Base-by-base conservation (phyloP, 805 yeast species). In the Soucietia sequanensis region DNA sequence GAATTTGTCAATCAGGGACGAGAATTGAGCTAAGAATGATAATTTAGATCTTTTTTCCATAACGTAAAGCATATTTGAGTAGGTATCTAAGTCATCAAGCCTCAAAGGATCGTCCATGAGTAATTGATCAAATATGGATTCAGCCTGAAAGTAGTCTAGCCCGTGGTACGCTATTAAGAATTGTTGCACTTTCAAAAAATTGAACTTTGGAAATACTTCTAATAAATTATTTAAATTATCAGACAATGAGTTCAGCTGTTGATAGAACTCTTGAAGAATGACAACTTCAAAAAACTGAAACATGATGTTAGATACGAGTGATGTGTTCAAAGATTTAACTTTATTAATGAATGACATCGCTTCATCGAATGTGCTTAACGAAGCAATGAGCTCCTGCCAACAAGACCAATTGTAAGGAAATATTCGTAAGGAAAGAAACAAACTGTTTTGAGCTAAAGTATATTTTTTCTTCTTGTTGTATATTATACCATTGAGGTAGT, bases 391-490 rank as follows among this genome's bases (percentile, higher is more conserved):
- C 52, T 91, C 97, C 38, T 74, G 70, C 97, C 97, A 93, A 39
- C 93, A 84, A 35, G 90, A 76, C 99, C 99, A 93, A 56, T 91
- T 91, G 56, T 72, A 84, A 0, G 97, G 95, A 47, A 81, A 88
- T 19, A 71, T 33, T 16, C 72, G 64, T 10, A 91, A 52, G 1
- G 96, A 82, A 30, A 69, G 70, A 20, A 79, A 65, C 21, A 90
- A 70, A 29, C 66, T 65, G 16, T 72, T 66, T 38, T 81, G 79
- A 0, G 97, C 96, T 23, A 65, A 55, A 2, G 62, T 45, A n/a
- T 61, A 60, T 43, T 82, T 79, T 31, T 80, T 79, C 47, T 81
- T 81, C 46, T 78, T 81, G 35, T 79, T 62, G 30, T 81, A 64
- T 1, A 85, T 65, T 11, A 84, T 54, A 1, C 97, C 99, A 37